Percentiles rank a stretch among this genome's conserved stretches.
Conservation (phyloP, 352 stramenopile species). For the Phytophthora pluvialis region DNA sequence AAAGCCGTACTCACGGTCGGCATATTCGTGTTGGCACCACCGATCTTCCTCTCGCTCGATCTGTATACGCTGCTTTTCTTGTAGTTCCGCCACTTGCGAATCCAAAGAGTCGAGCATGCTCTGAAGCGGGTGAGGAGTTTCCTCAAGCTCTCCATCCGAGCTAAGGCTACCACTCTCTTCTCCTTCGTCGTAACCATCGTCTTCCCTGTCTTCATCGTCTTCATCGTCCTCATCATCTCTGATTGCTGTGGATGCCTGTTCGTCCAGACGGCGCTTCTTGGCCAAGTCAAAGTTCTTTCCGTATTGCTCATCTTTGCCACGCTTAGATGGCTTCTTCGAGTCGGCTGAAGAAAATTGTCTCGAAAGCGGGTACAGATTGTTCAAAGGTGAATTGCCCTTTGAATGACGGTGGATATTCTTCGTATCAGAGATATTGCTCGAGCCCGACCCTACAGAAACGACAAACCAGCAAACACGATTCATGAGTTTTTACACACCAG, state of each 20-base stretch:
- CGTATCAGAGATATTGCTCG: constrained; percentile 30
- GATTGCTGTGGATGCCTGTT: constrained; percentile 4
- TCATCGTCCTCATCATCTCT: constrained; percentile 36
- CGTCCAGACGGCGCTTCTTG: constrained; percentile 35
- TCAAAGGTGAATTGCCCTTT: constrained; percentile 17
- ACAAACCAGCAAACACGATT: constrained; percentile 7
- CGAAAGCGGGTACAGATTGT: constrained; percentile 6
- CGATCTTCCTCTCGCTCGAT: constrained; percentile 66
- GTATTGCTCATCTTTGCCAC: constrained; percentile 43
- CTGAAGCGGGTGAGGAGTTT: constrained; percentile 31
- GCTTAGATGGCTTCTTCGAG: constrained; percentile 32
- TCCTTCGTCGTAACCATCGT: constrained; percentile 27
- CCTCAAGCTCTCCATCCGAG: constrained; percentile 34
- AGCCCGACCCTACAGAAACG: constrained; percentile 33
- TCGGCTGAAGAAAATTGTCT: constrained; percentile 2
- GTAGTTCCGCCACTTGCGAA: constrained; percentile 46
- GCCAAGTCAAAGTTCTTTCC: constrained; percentile 35
- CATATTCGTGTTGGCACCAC: constrained; percentile 28
- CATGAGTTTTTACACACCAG: background rate
- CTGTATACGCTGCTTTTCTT: constrained; percentile 48
- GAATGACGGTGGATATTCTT: constrained; percentile 20
- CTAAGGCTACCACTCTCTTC: constrained; percentile 7
- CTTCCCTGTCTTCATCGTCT: constrained; percentile 25
- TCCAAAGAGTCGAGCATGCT: constrained; percentile 46
- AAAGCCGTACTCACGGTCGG: constrained; percentile 15